A percentile compares a stretch with the other conserved stretches of the same genome.
Conservation (phyloP, 441 rosid species). For the Adansonia madagascariensis region DNA sequence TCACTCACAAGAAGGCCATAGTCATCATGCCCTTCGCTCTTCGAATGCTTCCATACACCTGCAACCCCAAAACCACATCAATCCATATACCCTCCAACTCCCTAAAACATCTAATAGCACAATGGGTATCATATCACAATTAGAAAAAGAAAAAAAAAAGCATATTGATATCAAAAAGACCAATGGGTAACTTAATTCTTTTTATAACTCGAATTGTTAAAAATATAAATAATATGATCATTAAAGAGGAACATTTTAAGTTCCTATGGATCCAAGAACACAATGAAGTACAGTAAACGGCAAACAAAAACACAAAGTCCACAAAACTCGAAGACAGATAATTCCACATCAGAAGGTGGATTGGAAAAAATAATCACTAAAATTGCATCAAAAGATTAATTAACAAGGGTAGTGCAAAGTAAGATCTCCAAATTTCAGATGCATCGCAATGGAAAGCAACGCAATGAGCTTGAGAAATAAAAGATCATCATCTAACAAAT, state of each 20-base stretch:
- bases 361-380: not conserved
- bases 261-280: not conserved
- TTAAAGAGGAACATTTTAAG: not conserved
- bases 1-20: constrained; percentile 96
- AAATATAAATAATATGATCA: not conserved
- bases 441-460: not conserved
- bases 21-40: constrained; percentile 96
- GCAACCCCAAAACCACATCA: constrained; percentile 29
- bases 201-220: not conserved
- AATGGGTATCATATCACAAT: not conserved
- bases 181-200: not conserved
- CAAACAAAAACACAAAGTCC: not conserved
- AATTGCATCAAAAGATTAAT: not conserved
- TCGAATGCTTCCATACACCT: constrained; percentile 92
- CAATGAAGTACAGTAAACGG: not conserved
- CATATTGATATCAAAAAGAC: not conserved
- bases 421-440: not conserved
- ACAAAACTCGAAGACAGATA: not conserved
- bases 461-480: not conserved
- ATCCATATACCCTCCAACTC: not conserved
- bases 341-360: not conserved
- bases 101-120: not conserved
- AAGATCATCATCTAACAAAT: not conserved
- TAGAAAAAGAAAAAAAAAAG: not conserved
- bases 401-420: no score